A percentile compares a stretch with the other conserved stretches of the same genome.
These are phyloP conservation scores for Amanita jacksonii DNA, from an alignment of 768 basidiomycete species.

Conservation along the genomic window DNA sequence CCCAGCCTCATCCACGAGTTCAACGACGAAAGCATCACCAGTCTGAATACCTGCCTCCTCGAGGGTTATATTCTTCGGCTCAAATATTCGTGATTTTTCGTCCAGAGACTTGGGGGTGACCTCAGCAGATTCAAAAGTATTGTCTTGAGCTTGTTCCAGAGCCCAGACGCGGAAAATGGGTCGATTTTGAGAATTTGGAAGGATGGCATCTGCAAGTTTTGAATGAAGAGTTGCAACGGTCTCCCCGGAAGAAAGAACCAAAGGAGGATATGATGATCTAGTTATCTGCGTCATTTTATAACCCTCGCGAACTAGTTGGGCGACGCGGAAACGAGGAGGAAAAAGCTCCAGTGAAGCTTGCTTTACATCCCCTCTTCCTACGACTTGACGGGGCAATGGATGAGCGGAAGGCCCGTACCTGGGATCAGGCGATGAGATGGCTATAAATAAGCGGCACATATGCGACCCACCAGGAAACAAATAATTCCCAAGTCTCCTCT, in stretches of 20 bases:
- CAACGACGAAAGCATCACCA: conserved; percentile 70
- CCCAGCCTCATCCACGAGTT: conserved; percentile 40
- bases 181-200: conserved; percentile 19
- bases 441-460: background rate
- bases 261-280: conserved; percentile 20
- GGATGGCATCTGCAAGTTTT: conserved; percentile 30
- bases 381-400: conserved; percentile 58
- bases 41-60: conserved; percentile 49
- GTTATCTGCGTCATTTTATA: conserved; percentile 4
- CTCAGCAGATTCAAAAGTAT: conserved; percentile 25
- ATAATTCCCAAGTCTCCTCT: conserved; percentile 55
- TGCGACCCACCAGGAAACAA: conserved; percentile 56
- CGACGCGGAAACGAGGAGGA: conserved; percentile 55
- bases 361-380: conserved; percentile 44
- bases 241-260: conserved; percentile 43
- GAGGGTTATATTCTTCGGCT: conserved; percentile 37
- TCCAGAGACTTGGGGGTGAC: conserved; percentile 21
- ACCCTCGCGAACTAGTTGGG: conserved; percentile 31
- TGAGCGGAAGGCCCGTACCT: conserved; percentile 65
- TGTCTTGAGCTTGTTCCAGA: conserved; percentile 28
- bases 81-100: conserved; percentile 31
- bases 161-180: conserved; percentile 58
- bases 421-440: conserved; percentile 4
- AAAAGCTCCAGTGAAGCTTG: conserved; percentile 58
- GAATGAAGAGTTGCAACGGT: conserved; percentile 33